These are phyloP conservation scores for Pseudohyphozyma bogoriensis DNA, from an alignment of 768 basidiomycete species.

Conservation along the genomic window DNA sequence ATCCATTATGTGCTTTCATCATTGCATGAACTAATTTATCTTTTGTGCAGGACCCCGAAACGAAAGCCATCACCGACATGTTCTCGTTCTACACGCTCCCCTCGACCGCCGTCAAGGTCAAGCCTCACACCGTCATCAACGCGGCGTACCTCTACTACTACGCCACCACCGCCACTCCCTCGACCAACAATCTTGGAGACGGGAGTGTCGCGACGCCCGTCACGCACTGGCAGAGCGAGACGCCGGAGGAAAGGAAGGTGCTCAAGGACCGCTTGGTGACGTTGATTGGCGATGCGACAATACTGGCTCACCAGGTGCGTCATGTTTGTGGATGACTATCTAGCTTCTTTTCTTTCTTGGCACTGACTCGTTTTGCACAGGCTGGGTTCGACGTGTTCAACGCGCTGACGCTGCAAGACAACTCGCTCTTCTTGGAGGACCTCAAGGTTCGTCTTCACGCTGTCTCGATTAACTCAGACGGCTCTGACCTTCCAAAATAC, in stretches of 20 bases:
- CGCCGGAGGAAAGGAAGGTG: conserved; percentile 51
- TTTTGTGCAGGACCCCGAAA: conserved; percentile 57
- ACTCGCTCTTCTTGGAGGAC: conserved; percentile 65
- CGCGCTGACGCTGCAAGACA: conserved; percentile 90
- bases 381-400: conserved; percentile 95
- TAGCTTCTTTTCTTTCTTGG: background rate
- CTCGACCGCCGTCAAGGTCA: conserved; percentile 71
- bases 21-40: background rate
- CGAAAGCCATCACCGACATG: conserved; percentile 81
- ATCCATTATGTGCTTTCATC: background rate
- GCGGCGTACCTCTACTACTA: conserved; percentile 97
- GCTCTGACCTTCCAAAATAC: background rate
- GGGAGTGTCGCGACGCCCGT: conserved; percentile 12
- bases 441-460: conserved; percentile 38
- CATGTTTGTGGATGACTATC: background rate
- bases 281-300: conserved; percentile 68
- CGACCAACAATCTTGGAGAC: conserved; percentile 26
- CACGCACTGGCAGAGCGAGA: conserved; percentile 40
- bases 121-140: conserved; percentile 48
- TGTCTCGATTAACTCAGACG: background rate
- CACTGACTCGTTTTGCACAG: conserved; percentile 29
- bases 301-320: conserved; percentile 58
- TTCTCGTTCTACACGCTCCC: conserved; percentile 96
- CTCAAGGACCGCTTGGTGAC: conserved; percentile 60
- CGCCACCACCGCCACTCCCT: conserved; percentile 59